These are phyloP conservation scores for Aaosphaeria arxii DNA, from an alignment of 2,329 filamentous ascomycete genomes.

Conservation along the genomic window DNA sequence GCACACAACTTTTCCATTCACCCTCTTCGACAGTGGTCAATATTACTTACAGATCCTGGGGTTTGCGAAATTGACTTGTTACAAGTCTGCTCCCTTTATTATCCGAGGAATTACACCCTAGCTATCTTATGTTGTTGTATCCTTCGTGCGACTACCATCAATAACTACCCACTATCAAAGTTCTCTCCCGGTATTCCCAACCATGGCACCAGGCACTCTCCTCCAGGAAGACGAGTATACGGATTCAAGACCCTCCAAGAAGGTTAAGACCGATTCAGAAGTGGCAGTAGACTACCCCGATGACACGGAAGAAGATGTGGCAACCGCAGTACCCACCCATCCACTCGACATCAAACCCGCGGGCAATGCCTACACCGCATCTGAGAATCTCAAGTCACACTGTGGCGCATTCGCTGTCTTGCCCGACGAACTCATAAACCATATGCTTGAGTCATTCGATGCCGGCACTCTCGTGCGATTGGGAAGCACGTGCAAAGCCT, in stretches of 20 bases:
- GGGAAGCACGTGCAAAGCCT: slow-evolving; percentile 75
- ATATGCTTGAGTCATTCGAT: slow-evolving; percentile 74
- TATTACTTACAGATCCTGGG: too few species aligned
- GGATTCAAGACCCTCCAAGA: slow-evolving; percentile 35
- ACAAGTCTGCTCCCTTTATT: too few species aligned
- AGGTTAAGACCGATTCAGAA: slow-evolving; percentile 24
- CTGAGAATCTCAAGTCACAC: slow-evolving; percentile 62
- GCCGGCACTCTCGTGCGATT: slow-evolving; percentile 59
- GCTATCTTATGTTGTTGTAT: too few species aligned
- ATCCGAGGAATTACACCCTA: too few species aligned
- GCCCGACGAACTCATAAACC: slow-evolving; percentile 77
- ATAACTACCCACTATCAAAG: too few species aligned
- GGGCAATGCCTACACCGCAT: slow-evolving; percentile 73
- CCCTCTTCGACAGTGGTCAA: too few species aligned
- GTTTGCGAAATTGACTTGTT: too few species aligned
- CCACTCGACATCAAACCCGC: slow-evolving; percentile 81
- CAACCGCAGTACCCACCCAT: slow-evolving; percentile 68
- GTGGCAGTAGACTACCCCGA: slow-evolving; percentile 6
- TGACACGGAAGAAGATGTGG: slow-evolving; percentile 10
- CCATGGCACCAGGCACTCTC: slow-evolving; percentile 34
- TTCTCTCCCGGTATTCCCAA: too few species aligned
- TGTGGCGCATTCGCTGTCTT: slow-evolving; percentile 66
- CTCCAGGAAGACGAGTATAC: slow-evolving; percentile 18
- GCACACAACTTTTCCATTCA: too few species aligned
- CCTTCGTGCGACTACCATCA: too few species aligned